These are phyloP conservation scores for Quillaja saponaria DNA, from an alignment of 306 rosid species.

Conservation along the genomic window DNA sequence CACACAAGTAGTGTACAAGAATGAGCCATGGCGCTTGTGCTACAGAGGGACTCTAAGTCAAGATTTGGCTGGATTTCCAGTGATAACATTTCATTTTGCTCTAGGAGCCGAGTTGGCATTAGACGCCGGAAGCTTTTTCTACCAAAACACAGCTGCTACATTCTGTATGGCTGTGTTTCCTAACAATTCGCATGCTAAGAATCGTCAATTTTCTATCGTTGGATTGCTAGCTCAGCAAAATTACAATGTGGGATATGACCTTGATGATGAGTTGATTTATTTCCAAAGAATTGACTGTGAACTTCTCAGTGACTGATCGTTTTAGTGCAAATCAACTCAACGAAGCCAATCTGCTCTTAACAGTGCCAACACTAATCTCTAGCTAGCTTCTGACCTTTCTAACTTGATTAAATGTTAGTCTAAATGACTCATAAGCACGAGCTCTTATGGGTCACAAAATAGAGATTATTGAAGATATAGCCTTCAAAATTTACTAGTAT, in stretches of 20 bases:
- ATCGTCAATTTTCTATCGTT: conserved; percentile 18
- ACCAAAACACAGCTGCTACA: background rate
- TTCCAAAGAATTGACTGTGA: conserved; percentile 45
- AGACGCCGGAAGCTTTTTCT: conserved; percentile 34
- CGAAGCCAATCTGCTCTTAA: no score
- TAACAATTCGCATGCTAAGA: background rate
- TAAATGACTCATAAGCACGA: no score
- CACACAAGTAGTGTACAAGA: background rate
- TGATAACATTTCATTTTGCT: conserved; percentile 38
- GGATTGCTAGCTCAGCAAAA: conserved; percentile 44
- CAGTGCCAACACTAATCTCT: no score
- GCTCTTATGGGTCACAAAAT: no score
- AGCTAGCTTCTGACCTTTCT: no score
- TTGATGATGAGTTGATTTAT: conserved; percentile 17
- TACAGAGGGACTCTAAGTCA: conserved; percentile 27
- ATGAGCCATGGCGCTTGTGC: conserved; percentile 25
- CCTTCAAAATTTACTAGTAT: no score
- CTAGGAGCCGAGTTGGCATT: conserved; percentile 38
- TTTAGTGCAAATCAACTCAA: no score
- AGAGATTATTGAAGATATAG: no score
- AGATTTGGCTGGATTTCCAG: conserved; percentile 44
- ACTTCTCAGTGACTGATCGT: conserved; percentile 38
- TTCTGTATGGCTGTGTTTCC: conserved; percentile 37
- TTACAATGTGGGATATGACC: conserved; percentile 49
- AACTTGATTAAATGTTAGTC: no score